A percentile compares a stretch with the other conserved stretches of the same genome.
phyloP scores from a whole-genome alignment of 768 basidiomycete species.

The Lactifluus hygrophoroides region DNA sequence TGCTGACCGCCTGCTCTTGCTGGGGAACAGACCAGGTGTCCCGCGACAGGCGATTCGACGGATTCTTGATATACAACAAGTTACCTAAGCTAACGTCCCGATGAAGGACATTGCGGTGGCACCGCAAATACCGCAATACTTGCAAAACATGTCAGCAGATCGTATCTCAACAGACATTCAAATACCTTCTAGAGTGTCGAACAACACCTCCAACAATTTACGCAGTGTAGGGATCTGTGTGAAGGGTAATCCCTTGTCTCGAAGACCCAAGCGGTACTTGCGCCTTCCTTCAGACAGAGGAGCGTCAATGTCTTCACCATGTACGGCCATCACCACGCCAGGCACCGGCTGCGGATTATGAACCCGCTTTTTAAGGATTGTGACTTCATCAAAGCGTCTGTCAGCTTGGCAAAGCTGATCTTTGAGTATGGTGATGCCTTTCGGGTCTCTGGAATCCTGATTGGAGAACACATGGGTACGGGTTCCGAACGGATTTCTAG shows the following conservation, averaged over 20 bases:
- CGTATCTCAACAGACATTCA: background rate
- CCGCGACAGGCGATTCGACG: background rate
- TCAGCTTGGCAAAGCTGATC: background rate
- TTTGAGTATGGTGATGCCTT: background rate
- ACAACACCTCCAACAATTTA: background rate
- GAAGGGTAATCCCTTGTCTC: background rate
- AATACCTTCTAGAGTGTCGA: slow-evolving; percentile 4
- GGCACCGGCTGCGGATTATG: background rate
- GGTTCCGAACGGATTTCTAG: background rate
- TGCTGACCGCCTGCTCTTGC: too few relatives aligned
- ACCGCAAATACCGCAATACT: slow-evolving; percentile 3
- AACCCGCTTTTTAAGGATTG: background rate
- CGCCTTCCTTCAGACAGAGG: background rate
- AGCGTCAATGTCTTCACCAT: background rate
- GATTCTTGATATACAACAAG: background rate
- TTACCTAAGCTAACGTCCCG: background rate
- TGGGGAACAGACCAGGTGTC: too few relatives aligned
- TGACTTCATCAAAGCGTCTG: background rate
- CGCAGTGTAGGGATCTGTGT: background rate
- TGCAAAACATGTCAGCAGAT: slow-evolving; percentile 4
- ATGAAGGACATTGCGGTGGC: background rate
- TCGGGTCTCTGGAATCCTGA: background rate
- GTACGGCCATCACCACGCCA: background rate
- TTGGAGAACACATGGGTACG: background rate
- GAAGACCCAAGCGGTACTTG: background rate